Percentiles rank a stretch among this genome's conserved stretches.
phyloP scores from a whole-genome alignment of 2,329 filamentous ascomycete genomes.

The Teratosphaeria gauchensis region DNA sequence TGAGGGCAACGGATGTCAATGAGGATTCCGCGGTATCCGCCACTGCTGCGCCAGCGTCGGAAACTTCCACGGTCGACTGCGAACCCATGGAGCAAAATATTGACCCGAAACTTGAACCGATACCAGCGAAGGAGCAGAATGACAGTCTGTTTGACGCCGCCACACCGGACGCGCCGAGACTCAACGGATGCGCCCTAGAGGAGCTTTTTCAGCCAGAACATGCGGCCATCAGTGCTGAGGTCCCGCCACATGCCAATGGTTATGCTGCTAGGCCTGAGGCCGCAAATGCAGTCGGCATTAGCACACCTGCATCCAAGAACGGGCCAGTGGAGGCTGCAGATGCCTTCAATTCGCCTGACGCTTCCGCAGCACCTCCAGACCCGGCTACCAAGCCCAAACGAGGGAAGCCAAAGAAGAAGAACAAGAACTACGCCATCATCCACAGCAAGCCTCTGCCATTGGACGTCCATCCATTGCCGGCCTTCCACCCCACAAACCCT shows the following conservation, averaged over 20 bases:
- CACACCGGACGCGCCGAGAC: too few relatives aligned
- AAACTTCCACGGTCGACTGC: not conserved
- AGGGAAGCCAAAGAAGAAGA: slow-evolving; percentile 13
- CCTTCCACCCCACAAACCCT: slow-evolving; percentile 86
- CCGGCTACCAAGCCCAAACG: slow-evolving; percentile 9
- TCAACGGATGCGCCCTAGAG: not conserved
- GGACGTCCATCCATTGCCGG: slow-evolving; percentile 71
- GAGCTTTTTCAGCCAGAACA: not conserved
- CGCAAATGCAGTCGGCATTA: not conserved
- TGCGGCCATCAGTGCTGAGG: not conserved
- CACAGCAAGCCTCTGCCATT: slow-evolving; percentile 76
- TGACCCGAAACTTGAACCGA: not conserved
- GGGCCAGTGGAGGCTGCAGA: not conserved
- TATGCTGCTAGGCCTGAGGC: not conserved
- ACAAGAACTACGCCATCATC: slow-evolving; percentile 60
- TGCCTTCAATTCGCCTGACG: too few relatives aligned
- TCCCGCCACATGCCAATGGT: not conserved
- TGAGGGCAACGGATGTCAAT: not conserved
- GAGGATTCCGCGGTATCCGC: not conserved
- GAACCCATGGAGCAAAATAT: not conserved
- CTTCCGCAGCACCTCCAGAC: slow-evolving; percentile 2
- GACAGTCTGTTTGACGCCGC: too few relatives aligned
- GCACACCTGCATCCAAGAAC: not conserved
- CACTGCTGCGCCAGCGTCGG: not conserved
- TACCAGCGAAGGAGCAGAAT: not conserved